Conservation (phyloP, 2,329 filamentous ascomycete genomes). For the Fusarium praegraminearum region DNA sequence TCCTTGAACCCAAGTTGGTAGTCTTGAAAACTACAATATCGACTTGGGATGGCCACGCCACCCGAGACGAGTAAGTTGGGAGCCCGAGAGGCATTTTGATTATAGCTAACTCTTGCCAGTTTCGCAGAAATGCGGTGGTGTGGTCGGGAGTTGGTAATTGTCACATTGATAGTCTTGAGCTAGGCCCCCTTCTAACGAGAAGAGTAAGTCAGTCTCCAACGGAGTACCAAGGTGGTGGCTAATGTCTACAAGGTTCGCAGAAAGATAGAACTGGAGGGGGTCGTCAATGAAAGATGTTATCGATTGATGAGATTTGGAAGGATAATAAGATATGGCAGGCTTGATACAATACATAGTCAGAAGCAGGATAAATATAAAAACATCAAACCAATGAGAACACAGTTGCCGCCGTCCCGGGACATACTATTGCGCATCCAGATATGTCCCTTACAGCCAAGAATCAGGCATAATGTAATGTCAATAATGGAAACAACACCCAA, state of each 20-base stretch:
- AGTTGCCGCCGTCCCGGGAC: not conserved
- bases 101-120: not conserved
- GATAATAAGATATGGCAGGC: not conserved
- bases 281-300: not conserved
- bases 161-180: not conserved
- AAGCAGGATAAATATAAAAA: not conserved
- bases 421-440: not conserved
- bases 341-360: not conserved
- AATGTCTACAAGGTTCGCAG: not conserved
- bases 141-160: not conserved
- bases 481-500: not conserved
- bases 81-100: not conserved
- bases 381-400: not conserved
- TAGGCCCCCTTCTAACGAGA: not conserved
- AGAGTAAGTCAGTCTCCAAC: not conserved
- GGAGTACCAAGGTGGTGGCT: not conserved
- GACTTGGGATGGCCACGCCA: not conserved
- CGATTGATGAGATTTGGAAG: not conserved
- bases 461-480: not conserved
- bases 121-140: not conserved
- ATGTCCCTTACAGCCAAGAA: not conserved
- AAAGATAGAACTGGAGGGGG: not conserved
- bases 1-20: not conserved
- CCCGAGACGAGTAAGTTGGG: not conserved
- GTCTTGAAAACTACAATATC: not conserved